Base-by-base conservation (phyloP, 2,329 filamentous ascomycete genomes). In the Apiospora arundinis region DNA sequence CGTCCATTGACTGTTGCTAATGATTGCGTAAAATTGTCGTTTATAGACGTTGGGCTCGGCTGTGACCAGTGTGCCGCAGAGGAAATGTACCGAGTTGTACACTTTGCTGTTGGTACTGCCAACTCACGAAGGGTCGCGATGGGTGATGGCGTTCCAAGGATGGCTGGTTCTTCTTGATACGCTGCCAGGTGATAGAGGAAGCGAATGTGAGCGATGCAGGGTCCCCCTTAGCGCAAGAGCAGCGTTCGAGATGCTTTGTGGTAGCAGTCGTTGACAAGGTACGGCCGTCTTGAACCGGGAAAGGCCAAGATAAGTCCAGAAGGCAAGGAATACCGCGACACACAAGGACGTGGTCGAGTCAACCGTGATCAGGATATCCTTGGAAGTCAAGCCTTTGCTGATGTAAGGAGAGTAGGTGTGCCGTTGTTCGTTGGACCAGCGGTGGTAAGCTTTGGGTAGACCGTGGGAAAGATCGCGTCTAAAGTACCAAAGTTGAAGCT, bases 401-500 rank as follows among this genome's bases (percentile, higher is more conserved):
- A 2, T 40, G 37, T 63, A 63, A n/a, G n/a, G 28, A 40, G 28
- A 32, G 32, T 63, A 63, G 32, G 32, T 18, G 18, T 48, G 21
- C 18, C 18, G 45, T 48, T 48, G 45, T 21, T 48, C 45, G 45
- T 48, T n/a, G 45, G 21, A 48, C 45, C 45, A 18, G 8, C 28
- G 40, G 56, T 40, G 32, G 28, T 40, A 23, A n/a, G 18, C 56
- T 63, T 63, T 63, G 56, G 32, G 32, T 63, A 40, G 56, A 63
- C 56, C 28, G 56, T 40, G 56, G 56, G 32, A 56, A 40, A n/a
- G 56, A 32, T 63, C n/a, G 56, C 18, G 21, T 21, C 18, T 63
- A 23, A 63, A 63, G 56, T 63, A 63, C 56, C 56, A 63, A 63
- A 63, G 56, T n/a, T 63, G 56, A 40, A 40, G 56, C 8, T 40